Conservation (phyloP, 2,329 filamentous ascomycete species). For the Diaporthe citriasiana region DNA sequence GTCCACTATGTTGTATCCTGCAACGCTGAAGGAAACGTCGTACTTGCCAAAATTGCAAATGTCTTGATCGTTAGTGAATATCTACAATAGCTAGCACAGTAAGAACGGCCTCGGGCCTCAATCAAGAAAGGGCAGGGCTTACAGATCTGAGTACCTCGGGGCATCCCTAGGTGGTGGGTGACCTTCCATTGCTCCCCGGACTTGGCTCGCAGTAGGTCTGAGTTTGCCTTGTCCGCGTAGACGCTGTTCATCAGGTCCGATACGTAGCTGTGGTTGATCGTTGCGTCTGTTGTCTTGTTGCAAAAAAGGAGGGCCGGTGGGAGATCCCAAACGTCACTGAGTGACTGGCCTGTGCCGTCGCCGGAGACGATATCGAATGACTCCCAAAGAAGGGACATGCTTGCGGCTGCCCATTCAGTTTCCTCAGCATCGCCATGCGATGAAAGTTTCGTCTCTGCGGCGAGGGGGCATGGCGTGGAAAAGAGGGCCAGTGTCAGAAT, state of each 20-base stretch:
- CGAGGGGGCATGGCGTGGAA: not conserved
- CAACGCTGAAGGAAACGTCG: conserved; percentile 13
- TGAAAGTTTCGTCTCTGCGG: not conserved
- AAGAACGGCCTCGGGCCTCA: not conserved
- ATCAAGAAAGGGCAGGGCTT: not conserved
- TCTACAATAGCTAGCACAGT: fast-evolving
- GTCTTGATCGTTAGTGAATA: not conserved
- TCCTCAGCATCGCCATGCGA: too few relatives aligned
- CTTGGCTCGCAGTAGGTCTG: not conserved
- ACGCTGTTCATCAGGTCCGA: not conserved
- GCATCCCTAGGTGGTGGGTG: not conserved
- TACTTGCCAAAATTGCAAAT: conserved; percentile 1
- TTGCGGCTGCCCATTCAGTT: not conserved
- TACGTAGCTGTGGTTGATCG: not conserved
- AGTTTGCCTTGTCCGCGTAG: not conserved
- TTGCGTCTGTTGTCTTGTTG: not conserved
- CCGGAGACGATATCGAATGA: not conserved
- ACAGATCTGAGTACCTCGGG: conserved; percentile 1
- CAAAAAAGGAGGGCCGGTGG: not conserved
- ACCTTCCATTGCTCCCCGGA: not conserved
- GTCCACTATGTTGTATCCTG: not conserved
- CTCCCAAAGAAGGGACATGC: not conserved
- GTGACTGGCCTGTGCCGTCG: too few relatives aligned
- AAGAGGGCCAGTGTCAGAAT: not conserved
- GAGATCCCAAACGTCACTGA: not conserved